A percentile compares a stretch with the other conserved stretches of the same genome.
phyloP scores from a whole-genome alignment of 1,139 yeast species.

The Trichomonascaceae sp. region DNA sequence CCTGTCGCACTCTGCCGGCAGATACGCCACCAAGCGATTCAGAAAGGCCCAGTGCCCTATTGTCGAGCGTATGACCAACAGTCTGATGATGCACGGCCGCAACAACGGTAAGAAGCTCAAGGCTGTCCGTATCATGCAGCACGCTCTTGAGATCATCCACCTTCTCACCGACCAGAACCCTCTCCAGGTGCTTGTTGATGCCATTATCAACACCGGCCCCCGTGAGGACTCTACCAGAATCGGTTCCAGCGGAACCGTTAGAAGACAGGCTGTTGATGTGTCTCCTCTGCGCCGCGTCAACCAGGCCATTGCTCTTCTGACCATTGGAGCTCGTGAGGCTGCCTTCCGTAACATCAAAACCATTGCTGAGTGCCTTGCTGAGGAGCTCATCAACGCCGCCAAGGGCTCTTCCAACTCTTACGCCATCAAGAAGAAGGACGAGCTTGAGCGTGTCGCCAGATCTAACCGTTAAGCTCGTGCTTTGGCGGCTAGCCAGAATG shows the following conservation, averaged over 20 bases:
- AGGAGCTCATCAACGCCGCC: constrained; percentile 99
- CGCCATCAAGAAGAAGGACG: constrained; percentile 99
- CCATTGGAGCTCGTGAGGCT: constrained; percentile 99
- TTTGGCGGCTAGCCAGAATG: not conserved
- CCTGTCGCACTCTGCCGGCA: constrained; percentile 99
- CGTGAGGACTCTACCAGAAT: constrained; percentile 99
- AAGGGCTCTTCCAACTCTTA: constrained; percentile 99
- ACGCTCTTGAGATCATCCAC: constrained; percentile 95
- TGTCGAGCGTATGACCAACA: constrained; percentile 98
- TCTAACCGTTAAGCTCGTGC: constrained; percentile 79
- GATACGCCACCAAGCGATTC: constrained; percentile 99
- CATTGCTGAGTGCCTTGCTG: constrained; percentile 99
- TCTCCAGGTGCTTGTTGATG: constrained; percentile 97
- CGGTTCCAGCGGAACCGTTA: constrained; percentile 99
- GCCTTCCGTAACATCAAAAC: constrained; percentile 99
- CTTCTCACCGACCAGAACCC: constrained; percentile 99
- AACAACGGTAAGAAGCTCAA: constrained; percentile 99
- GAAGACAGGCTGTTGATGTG: constrained; percentile 99
- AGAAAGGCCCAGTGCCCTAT: constrained; percentile 99
- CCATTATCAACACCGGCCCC: constrained; percentile 99
- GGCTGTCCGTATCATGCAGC: constrained; percentile 99
- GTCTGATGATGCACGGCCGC: constrained; percentile 99
- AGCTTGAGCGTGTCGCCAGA: constrained; percentile 99
- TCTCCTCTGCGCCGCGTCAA: constrained; percentile 99
- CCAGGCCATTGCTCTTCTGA: constrained; percentile 96